Conservation (phyloP, 257 asterid genomes). For the Solanum pimpinellifolium region DNA sequence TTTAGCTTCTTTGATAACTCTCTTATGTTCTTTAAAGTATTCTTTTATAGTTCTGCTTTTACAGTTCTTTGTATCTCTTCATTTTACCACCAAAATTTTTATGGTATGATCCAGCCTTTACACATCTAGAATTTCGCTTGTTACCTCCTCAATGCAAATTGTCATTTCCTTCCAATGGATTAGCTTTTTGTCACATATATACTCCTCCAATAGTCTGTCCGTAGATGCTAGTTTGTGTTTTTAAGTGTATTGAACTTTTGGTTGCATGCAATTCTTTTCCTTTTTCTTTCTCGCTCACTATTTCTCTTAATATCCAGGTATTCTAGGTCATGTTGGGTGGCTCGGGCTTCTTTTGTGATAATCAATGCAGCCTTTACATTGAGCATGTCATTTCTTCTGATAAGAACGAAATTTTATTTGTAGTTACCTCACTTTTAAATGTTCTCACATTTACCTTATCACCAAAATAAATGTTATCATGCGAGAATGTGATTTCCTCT, state of each 20-base stretch:
- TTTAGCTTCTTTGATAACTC: neutral
- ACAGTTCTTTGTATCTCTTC: neutral
- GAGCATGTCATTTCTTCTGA: neutral
- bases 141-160: neutral
- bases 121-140: neutral
- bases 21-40: neutral
- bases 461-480: neutral
- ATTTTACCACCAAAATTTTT: neutral
- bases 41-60: neutral
- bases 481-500: neutral
- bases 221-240: neutral
- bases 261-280: neutral
- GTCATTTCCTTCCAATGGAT: neutral
- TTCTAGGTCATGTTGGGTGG: neutral
- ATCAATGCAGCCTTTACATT: neutral
- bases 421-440: neutral
- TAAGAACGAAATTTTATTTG: neutral
- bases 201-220: neutral
- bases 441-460: neutral
- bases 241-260: neutral
- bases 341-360: neutral
- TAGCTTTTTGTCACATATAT: neutral
- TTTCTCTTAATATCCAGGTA: neutral
- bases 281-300: neutral
- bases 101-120: neutral